Percentiles rank a stretch among this genome's conserved stretches.
phyloP scores from a whole-genome alignment of 768 basidiomycete species.

The Rhodosporidiobolus odoratus region DNA sequence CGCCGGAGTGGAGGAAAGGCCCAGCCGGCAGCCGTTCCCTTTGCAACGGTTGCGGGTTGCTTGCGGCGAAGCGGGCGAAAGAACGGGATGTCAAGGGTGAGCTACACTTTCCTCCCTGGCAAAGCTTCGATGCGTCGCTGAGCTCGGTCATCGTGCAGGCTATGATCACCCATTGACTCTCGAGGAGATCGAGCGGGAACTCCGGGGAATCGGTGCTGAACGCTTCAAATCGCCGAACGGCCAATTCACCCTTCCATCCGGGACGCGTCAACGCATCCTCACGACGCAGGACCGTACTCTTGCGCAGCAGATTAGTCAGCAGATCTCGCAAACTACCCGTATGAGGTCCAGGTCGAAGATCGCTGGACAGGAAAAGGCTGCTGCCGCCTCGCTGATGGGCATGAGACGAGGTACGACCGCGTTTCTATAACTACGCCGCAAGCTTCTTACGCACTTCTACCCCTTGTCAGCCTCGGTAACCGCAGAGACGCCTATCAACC shows the following conservation, averaged over 20 bases:
- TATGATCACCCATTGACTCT: background rate
- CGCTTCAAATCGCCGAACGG: constrained; percentile 20
- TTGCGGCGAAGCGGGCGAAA: constrained; percentile 12
- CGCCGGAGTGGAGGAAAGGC: constrained; percentile 30
- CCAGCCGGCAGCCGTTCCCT: constrained; percentile 23
- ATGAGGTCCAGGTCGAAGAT: background rate
- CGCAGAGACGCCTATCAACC: background rate
- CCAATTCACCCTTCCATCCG: background rate
- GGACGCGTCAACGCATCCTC: constrained; percentile 2
- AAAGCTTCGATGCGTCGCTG: background rate
- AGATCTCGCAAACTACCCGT: background rate
- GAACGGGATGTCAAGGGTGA: background rate
- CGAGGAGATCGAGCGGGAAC: constrained; percentile 14
- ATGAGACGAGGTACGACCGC: constrained; percentile 3
- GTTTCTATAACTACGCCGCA: background rate
- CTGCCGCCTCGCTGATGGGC: background rate
- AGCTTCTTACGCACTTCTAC: background rate
- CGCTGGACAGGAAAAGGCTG: background rate
- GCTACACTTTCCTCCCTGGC: background rate
- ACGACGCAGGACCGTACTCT: constrained; percentile 12
- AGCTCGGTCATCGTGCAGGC: constrained; percentile 1
- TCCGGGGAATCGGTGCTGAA: constrained; percentile 18
- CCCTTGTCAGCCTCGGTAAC: background rate
- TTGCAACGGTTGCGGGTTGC: constrained; percentile 27
- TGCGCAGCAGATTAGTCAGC: background rate